Percentiles rank a stretch among this genome's conserved stretches.
Conservation (phyloP, 768 basidiomycete species). For the Myochromella boudieri region DNA sequence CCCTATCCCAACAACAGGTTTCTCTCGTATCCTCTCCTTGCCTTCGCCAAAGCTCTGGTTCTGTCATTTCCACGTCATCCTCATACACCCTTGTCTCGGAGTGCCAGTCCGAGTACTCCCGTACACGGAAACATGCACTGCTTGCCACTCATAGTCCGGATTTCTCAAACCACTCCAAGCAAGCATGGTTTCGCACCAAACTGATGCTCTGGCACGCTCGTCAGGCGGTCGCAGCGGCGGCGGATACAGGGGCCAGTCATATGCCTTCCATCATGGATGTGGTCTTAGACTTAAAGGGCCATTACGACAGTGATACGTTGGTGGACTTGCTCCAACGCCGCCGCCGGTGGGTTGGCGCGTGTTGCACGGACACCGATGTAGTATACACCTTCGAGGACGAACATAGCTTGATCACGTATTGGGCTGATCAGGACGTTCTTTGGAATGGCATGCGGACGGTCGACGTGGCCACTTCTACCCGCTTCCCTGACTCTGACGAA, state of each 20-base stretch:
- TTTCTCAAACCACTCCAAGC: constrained; percentile 3
- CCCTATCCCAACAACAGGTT: constrained; percentile 17
- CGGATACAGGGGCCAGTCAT: constrained; percentile 5
- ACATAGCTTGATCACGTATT: constrained; percentile 34
- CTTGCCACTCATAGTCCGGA: constrained; percentile 9
- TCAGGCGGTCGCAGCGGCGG: constrained; percentile 19
- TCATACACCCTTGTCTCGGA: constrained; percentile 1
- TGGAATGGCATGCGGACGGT: constrained; percentile 20
- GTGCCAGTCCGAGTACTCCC: constrained; percentile 2
- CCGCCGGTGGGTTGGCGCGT: background rate
- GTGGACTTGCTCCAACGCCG: constrained; percentile 24
- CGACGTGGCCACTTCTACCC: constrained; percentile 6
- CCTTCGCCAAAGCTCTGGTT: constrained; percentile 8
- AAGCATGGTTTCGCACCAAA: constrained; percentile 7
- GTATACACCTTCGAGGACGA: constrained; percentile 22
- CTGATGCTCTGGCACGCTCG: constrained; percentile 27
- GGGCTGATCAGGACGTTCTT: constrained; percentile 33
- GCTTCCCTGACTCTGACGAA: constrained; percentile 43
- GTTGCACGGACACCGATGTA: constrained; percentile 19
- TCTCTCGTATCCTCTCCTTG: background rate
- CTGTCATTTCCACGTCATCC: constrained; percentile 4
- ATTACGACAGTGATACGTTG: constrained; percentile 28
- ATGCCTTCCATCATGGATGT: constrained; percentile 46
- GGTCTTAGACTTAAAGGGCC: constrained; percentile 39
- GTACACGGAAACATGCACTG: background rate